Evolutionary conservation across 1,139 yeast species (phyloP).

Genomic region (Suhomyces wounanorum): DNA sequence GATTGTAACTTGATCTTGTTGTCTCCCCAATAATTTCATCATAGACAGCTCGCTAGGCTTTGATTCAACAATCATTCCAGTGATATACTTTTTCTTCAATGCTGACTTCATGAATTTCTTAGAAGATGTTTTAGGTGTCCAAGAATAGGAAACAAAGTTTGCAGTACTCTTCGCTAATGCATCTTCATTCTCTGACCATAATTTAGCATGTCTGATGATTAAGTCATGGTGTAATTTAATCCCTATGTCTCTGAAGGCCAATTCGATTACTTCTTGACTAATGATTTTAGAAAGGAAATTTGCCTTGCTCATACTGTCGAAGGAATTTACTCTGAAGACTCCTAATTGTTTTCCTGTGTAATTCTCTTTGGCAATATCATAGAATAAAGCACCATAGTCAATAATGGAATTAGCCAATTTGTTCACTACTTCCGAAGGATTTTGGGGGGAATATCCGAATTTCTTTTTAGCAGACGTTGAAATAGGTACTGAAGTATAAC

Average conservation of each 20-base stretch:
- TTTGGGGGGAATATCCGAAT: slow-evolving; percentile 37
- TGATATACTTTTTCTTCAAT: slow-evolving; percentile 49
- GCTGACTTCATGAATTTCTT: slow-evolving; percentile 41
- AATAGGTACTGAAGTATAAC: slow-evolving; percentile 37
- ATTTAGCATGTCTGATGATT: slow-evolving; percentile 50
- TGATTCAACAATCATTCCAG: slow-evolving; percentile 40
- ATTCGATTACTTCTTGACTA: slow-evolving; percentile 60
- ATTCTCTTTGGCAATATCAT: slow-evolving; percentile 47
- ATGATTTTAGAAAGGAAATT: slow-evolving; percentile 59
- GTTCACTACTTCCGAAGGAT: slow-evolving; percentile 40
- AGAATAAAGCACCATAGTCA: slow-evolving; percentile 68
- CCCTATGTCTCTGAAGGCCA: slow-evolving; percentile 58
- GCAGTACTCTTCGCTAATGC: slow-evolving; percentile 47
- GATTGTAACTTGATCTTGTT: slow-evolving; percentile 47
- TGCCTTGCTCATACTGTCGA: slow-evolving; percentile 66
- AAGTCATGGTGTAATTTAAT: slow-evolving; percentile 42
- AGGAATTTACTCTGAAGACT: slow-evolving; percentile 62
- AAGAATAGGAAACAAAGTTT: slow-evolving; percentile 37
- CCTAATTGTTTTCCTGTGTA: slow-evolving; percentile 71
- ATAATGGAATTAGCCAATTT: slow-evolving; percentile 49
- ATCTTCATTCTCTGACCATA: slow-evolving; percentile 65
- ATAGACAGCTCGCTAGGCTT: slow-evolving; percentile 48
- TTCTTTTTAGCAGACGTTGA: slow-evolving; percentile 37
- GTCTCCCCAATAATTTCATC: slow-evolving; percentile 51
- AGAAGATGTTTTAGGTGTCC: slow-evolving; percentile 36